Conservation (phyloP, 306 rosid species). For the Acmispon strigosus region DNA sequence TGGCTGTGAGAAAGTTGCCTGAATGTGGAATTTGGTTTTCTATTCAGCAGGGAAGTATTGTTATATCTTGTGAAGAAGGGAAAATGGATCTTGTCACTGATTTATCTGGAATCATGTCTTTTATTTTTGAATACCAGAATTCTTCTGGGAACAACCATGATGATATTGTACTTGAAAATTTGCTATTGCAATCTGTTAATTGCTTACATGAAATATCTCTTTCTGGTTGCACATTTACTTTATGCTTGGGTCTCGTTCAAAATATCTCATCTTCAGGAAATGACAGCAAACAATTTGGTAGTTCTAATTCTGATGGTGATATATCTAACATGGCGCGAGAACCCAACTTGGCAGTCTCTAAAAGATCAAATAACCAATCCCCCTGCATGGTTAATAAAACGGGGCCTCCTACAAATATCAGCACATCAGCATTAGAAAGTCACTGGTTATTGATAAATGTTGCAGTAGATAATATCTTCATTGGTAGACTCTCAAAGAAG, state of each 20-base stretch:
- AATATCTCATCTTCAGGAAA: conserved; percentile 34
- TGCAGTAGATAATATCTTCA: conserved; percentile 40
- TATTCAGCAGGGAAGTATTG: conserved; percentile 41
- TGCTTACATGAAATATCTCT: conserved; percentile 63
- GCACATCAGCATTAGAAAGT: conserved; percentile 21
- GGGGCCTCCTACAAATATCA: conserved; percentile 30
- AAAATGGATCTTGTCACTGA: conserved; percentile 44
- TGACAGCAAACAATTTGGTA: conserved; percentile 22
- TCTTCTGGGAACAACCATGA: conserved; percentile 30
- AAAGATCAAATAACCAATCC: conserved; percentile 32
- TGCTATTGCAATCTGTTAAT: conserved; percentile 36
- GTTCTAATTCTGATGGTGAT: conserved; percentile 31
- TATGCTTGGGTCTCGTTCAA: conserved; percentile 29
- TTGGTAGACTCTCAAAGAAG: conserved; percentile 58
- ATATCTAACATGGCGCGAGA: conserved; percentile 27
- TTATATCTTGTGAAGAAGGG: conserved; percentile 52
- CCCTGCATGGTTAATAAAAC: conserved; percentile 24
- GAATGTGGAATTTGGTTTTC: conserved; percentile 71
- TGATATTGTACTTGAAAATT: conserved; percentile 37
- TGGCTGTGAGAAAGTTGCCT: conserved; percentile 44
- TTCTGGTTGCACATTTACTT: conserved; percentile 40
- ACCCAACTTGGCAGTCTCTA: conserved; percentile 31
- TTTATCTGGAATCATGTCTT: conserved; percentile 41
- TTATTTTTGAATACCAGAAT: conserved; percentile 47
- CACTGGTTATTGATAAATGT: conserved; percentile 50